Evolutionary conservation across 352 stramenopile genomes (phyloP).

Genomic region (Globisporangium nodosum): DNA sequence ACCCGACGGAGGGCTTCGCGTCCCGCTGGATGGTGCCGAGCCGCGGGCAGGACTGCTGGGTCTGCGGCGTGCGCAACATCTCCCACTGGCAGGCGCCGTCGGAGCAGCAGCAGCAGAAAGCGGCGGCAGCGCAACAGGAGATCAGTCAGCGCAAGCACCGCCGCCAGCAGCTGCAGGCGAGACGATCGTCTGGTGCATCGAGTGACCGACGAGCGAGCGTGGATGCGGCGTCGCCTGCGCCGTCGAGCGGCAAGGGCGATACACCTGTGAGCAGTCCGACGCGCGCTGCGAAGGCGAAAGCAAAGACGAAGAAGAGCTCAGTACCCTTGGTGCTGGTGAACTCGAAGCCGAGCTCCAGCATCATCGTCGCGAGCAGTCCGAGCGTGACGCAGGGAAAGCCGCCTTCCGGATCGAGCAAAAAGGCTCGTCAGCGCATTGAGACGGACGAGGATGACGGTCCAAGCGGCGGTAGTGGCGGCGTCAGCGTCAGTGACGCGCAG

Average conservation of each 20-base stretch:
- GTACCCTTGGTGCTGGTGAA: background rate
- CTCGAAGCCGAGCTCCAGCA: background rate
- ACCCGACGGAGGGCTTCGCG: constrained; percentile 59
- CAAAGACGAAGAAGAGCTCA: constrained; percentile 6
- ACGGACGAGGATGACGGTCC: constrained; percentile 19
- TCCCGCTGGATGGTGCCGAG: constrained; percentile 69
- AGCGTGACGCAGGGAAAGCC: constrained; percentile 6
- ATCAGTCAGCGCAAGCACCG: constrained; percentile 8
- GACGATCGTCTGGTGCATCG: background rate
- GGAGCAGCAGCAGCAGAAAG: constrained; percentile 30
- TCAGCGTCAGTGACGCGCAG: constrained; percentile 1
- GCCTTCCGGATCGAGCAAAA: constrained; percentile 7
- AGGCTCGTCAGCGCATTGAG: constrained; percentile 5
- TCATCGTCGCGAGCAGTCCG: constrained; percentile 1
- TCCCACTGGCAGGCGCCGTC: constrained; percentile 48
- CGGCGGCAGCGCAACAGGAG: constrained; percentile 10
- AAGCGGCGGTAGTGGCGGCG: constrained; percentile 1
- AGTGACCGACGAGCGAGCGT: constrained; percentile 1
- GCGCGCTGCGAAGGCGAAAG: constrained; percentile 6
- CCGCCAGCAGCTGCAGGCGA: background rate
- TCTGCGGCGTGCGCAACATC: constrained; percentile 70
- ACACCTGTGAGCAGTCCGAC: constrained; percentile 4
- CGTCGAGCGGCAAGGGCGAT: background rate
- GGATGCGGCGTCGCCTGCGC: background rate
- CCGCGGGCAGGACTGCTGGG: constrained; percentile 53